phyloP scores from a whole-genome alignment of 257 asterid genomes.

The Plantago elongata region DNA sequence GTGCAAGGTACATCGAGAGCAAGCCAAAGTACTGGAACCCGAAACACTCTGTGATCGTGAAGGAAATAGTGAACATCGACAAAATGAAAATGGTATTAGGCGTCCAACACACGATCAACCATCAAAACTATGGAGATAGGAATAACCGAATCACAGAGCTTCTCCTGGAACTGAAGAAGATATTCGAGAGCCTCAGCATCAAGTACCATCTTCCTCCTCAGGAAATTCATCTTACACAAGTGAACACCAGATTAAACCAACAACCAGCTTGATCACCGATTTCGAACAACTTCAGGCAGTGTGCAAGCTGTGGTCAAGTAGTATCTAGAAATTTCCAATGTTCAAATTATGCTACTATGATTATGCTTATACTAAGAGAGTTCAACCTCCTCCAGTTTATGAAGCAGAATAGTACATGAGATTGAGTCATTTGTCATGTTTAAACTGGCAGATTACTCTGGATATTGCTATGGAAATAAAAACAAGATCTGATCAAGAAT shows the following conservation, averaged over 20 bases:
- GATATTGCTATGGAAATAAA: no score
- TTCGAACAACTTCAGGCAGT: no score
- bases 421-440: no score
- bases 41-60: slow-evolving; percentile 44
- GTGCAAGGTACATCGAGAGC: slow-evolving; percentile 57
- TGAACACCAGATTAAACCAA: slow-evolving; percentile 8
- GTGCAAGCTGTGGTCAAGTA: no score
- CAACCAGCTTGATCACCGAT: no score
- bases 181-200: slow-evolving; percentile 41
- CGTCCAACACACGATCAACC: slow-evolving; percentile 58
- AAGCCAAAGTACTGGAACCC: slow-evolving; percentile 65
- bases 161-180: slow-evolving; percentile 52
- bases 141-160: slow-evolving; percentile 41
- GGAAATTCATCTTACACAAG: slow-evolving; percentile 43
- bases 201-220: slow-evolving; percentile 55
- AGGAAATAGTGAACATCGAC: slow-evolving; percentile 46
- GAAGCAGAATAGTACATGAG: no score
- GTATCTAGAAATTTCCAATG: no score
- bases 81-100: slow-evolving; percentile 45
- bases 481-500: no score
- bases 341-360: no score
- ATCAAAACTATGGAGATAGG: slow-evolving; percentile 50
- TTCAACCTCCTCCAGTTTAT: no score
- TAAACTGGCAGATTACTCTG: no score
- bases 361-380: no score